A percentile compares a stretch with the other conserved stretches of the same genome.
These are phyloP conservation scores for Lactarius tabidus DNA, from an alignment of 768 basidiomycete genomes.

Conservation along the genomic window DNA sequence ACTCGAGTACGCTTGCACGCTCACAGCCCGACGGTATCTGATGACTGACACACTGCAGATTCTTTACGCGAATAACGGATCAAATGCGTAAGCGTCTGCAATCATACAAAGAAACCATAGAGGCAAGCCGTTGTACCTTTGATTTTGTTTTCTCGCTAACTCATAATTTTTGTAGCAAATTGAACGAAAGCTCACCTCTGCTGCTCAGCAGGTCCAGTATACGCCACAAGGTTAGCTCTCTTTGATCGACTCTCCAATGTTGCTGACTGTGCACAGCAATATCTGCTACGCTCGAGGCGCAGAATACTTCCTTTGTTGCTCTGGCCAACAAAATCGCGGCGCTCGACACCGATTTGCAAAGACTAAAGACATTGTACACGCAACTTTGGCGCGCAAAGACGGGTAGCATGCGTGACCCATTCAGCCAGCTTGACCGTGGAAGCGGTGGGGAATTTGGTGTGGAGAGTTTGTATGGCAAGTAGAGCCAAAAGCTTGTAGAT, in stretches of 20 bases:
- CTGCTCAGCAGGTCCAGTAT: conserved; percentile 55
- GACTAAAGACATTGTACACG: conserved; percentile 69
- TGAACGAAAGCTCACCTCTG: conserved; percentile 72
- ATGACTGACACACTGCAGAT: conserved; percentile 39
- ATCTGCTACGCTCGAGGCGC: conserved; percentile 71
- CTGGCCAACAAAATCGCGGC: conserved; percentile 74
- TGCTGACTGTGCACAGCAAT: conserved; percentile 46
- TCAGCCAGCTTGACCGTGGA: conserved; percentile 48
- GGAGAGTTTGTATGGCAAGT: conserved; percentile 44
- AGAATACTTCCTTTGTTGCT: conserved; percentile 71
- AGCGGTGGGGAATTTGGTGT: conserved; percentile 44
- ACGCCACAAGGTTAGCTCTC: conserved; percentile 65
- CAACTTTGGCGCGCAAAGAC: conserved; percentile 77
- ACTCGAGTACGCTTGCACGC: conserved; percentile 53
- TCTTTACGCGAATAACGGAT: conserved; percentile 65
- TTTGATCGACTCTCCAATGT: conserved; percentile 4
- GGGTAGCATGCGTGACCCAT: conserved; percentile 81
- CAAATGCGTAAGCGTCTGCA: conserved; percentile 67
- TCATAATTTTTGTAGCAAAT: conserved; percentile 53
- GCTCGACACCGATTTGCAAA: conserved; percentile 69
- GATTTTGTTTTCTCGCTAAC: neutral
- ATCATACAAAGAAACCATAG: conserved; percentile 79
- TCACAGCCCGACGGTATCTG: neutral
- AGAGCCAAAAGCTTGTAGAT: conserved; percentile 9
- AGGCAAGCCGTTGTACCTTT: conserved; percentile 36